phyloP scores from a whole-genome alignment of 805 yeast species.

The Groenewaldozyma tartarivorans region DNA sequence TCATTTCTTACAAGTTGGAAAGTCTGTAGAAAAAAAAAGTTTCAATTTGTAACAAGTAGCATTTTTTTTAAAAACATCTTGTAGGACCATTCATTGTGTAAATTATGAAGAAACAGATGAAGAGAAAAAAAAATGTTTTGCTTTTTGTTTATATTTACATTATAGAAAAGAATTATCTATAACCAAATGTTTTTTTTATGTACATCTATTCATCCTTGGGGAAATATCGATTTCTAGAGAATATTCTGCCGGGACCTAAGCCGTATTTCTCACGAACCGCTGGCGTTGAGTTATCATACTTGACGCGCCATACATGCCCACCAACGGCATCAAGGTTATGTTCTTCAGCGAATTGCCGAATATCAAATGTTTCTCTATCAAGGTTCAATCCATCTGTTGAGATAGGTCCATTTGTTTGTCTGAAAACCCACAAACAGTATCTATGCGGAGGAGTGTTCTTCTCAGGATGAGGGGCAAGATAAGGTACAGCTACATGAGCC shows the following conservation, averaged over 20 bases:
- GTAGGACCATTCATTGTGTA: background rate
- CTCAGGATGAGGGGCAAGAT: conserved; percentile 81
- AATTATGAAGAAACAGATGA: background rate
- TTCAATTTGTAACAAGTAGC: background rate
- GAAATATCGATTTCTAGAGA: conserved; percentile 11
- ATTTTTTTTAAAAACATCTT: background rate
- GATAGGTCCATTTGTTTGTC: conserved; percentile 38
- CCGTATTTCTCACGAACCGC: conserved; percentile 64
- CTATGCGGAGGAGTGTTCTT: conserved; percentile 79
- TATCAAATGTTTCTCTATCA: conserved; percentile 50
- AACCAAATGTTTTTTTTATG: conserved; percentile 1
- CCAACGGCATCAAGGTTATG: conserved; percentile 69
- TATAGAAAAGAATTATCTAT: background rate
- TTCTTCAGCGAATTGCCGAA: conserved; percentile 53
- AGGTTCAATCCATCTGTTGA: conserved; percentile 13
- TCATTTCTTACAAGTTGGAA: conserved; percentile 12
- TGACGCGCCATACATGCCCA: conserved; percentile 84
- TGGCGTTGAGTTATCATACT: conserved; percentile 67
- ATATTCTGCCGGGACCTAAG: conserved; percentile 66
- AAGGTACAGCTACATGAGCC: conserved; percentile 38
- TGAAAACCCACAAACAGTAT: conserved; percentile 81
- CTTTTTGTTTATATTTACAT: background rate
- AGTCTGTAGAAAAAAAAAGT: background rate
- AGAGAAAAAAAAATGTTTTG: background rate
- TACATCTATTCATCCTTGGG: conserved; percentile 1